Conservation (phyloP, 768 basidiomycete species). For the Tylopilus sp. region DNA sequence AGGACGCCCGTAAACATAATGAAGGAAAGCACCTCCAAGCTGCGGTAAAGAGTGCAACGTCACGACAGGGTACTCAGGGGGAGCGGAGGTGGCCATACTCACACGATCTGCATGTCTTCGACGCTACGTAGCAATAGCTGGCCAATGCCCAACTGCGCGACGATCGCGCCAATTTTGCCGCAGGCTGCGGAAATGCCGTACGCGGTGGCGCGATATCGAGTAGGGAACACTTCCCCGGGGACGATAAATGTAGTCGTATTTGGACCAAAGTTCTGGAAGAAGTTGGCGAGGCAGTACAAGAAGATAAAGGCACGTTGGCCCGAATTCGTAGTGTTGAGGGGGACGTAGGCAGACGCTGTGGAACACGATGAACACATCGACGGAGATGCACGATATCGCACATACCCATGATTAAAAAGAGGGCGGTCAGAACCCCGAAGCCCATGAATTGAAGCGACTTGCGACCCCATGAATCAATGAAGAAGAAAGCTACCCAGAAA, state of each 20-base stretch:
- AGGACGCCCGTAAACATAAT: slow-evolving; percentile 84
- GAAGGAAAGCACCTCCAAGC: slow-evolving; percentile 73
- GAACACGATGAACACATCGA: neutral
- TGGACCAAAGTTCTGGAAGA: slow-evolving; percentile 18
- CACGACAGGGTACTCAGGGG: neutral
- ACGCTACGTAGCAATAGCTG: slow-evolving; percentile 53
- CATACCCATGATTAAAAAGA: slow-evolving; percentile 70
- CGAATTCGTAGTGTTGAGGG: slow-evolving; percentile 43
- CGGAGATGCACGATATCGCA: neutral
- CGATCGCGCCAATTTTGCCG: slow-evolving; percentile 74
- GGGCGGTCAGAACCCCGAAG: slow-evolving; percentile 57
- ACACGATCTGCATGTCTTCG: slow-evolving; percentile 65
- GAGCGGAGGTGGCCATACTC: slow-evolving; percentile 24
- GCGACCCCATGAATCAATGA: slow-evolving; percentile 69
- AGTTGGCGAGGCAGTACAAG: slow-evolving; percentile 14
- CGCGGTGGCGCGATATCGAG: slow-evolving; percentile 66
- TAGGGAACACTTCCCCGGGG: slow-evolving; percentile 77
- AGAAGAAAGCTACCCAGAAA: slow-evolving; percentile 63
- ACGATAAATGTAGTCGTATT: slow-evolving; percentile 71
- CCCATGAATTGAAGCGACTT: slow-evolving; percentile 77
- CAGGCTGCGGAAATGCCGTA: slow-evolving; percentile 75
- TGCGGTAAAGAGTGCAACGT: slow-evolving; percentile 19
- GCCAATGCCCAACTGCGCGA: slow-evolving; percentile 74
- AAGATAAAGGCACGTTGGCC: slow-evolving; percentile 56
- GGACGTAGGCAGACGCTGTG: slow-evolving; percentile 61